These are phyloP conservation scores for Talaromyces sp. DNA, from an alignment of 2,329 filamentous ascomycete species.

Conservation along the genomic window DNA sequence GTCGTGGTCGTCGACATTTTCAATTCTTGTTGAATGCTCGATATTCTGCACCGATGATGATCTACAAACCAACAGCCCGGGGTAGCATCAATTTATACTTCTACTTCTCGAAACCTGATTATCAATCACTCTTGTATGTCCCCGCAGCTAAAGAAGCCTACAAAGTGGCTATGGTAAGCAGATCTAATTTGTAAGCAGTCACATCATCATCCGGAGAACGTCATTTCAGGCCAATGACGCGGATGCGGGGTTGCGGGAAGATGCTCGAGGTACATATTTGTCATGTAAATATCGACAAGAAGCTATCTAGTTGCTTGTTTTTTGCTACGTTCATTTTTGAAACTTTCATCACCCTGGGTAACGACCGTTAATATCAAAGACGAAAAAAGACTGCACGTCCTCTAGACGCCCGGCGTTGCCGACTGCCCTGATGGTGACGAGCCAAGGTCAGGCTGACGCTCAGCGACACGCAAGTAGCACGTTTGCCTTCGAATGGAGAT, in stretches of 20 bases:
- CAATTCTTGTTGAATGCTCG: not conserved
- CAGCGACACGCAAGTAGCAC: too few species aligned
- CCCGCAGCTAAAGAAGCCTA: not conserved
- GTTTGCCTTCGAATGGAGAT: too few species aligned
- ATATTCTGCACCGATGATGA: not conserved
- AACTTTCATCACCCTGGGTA: too few species aligned
- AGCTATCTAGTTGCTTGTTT: too few species aligned
- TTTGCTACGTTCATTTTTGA: too few species aligned
- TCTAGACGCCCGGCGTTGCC: too few species aligned
- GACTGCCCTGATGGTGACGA: too few species aligned
- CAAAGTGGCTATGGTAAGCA: not conserved
- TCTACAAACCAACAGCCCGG: not conserved
- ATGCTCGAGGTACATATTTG: too few species aligned
- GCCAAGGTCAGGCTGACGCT: too few species aligned
- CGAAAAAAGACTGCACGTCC: too few species aligned
- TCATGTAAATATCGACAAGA: too few species aligned
- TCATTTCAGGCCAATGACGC: not conserved
- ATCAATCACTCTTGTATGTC: not conserved
- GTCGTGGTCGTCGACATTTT: conserved; percentile 9
- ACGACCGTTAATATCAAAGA: too few species aligned
- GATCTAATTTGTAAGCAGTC: not conserved
- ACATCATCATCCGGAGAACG: not conserved
- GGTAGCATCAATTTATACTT: not conserved
- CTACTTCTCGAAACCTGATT: not conserved
- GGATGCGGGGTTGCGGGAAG: not conserved